Base-by-base conservation (phyloP, 192 early-diverging fungal genomes). In the Gonapodya sp. region DNA sequence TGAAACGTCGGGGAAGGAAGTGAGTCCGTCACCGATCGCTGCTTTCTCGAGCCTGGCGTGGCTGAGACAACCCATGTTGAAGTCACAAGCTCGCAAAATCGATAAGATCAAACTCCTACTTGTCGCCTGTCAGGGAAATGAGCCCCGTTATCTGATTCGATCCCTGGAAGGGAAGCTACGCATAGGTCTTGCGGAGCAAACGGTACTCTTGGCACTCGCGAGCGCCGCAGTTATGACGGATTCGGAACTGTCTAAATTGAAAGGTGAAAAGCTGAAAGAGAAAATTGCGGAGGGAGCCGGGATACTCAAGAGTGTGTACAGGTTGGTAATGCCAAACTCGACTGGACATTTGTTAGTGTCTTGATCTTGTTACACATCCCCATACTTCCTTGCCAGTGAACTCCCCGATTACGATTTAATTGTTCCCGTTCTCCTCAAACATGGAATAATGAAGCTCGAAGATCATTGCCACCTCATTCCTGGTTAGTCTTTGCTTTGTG, bases 171-270 rank as follows among this genome's bases (percentile, higher is more conserved):
- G 97, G 46, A 96, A 97, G 82, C 87, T 99, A 78, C 92, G 98
- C 31, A 98, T 99, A 81, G 96, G 97, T 34, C 85, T 99, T 32
- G 98, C 97, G 0, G 97, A 98, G 84, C 90, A 95, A 83, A 96
- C 96, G 0, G 92, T 99, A 30, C 89, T 97, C 35, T 90, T 90
- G 14, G 91, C 95, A 16, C 89, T 99, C 33, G 94, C 95, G n/a
- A 93, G 96, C 34, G 93, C 97, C 0, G 88, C 92, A 78, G 91
- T 94, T 0, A 77, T 93, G 36, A 87, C 86, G 32, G 87, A 92
- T 72, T 83, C 86, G 81, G 82, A 81, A 78, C 80, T 73, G 73
- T 82, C 85, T 36, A 85, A 82, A 1, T 36, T 88, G 78, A 86
- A 87, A 0, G 82, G 85, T 34, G 83, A 84, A 32, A 88, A 88